A percentile compares a stretch with the other conserved stretches of the same genome.
phyloP scores from a whole-genome alignment of 371 early-diverging fungal genomes.

The Catenaria anguillulae region DNA sequence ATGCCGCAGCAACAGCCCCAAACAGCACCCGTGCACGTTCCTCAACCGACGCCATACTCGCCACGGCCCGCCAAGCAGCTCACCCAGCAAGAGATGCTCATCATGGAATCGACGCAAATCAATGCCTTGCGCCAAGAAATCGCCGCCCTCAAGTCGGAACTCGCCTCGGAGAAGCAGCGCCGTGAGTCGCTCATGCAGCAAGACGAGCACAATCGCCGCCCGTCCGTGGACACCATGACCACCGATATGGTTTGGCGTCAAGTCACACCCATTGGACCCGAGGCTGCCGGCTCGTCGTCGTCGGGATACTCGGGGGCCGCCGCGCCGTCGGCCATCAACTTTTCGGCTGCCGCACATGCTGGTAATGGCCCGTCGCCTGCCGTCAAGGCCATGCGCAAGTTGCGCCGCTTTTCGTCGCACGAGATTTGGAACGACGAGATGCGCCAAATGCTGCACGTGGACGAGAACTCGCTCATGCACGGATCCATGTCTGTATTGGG shows the following conservation, averaged over 20 bases:
- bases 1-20: constrained; percentile 6
- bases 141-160: constrained; percentile 32
- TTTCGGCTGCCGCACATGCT: no score
- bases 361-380: constrained; percentile 5
- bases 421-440: not conserved
- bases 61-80: constrained; percentile 10
- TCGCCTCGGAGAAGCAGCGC: constrained; percentile 8
- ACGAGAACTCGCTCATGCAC: not conserved
- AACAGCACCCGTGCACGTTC: not conserved
- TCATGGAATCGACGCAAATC: not conserved
- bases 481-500: not conserved
- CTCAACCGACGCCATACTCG: not conserved
- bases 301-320: constrained; percentile 14
- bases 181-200: not conserved
- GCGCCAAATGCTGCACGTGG: not conserved
- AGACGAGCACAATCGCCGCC: constrained; percentile 12
- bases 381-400: not conserved
- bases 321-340: not conserved
- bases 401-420: not conserved
- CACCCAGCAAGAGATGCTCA: constrained; percentile 14
- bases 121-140: constrained; percentile 29
- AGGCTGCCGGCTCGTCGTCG: constrained; percentile 16
- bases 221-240: constrained; percentile 14
- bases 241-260: not conserved
- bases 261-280: constrained; percentile 8